Evolutionary conservation across 1,284 basidiomycete species (phyloP).

Genomic region (Flammula alnicola): DNA sequence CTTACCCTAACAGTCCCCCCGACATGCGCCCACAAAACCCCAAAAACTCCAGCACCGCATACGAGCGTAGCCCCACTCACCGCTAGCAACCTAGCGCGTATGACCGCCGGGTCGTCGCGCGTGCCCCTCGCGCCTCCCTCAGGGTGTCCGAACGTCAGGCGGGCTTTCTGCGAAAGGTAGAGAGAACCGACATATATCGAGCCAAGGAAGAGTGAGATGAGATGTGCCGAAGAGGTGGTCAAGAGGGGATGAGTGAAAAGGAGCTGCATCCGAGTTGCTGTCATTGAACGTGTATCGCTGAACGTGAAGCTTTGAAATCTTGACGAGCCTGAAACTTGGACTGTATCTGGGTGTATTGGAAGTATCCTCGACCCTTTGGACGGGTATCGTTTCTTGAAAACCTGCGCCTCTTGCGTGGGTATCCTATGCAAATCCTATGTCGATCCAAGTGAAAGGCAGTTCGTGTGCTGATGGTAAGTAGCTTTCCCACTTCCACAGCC

Average conservation of each 20-base stretch:
- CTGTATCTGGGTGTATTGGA: no score
- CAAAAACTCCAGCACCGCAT: conserved; percentile 51
- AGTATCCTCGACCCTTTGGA: no score
- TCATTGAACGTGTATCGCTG: no score
- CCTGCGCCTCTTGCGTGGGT: no score
- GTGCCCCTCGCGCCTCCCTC: conserved; percentile 11
- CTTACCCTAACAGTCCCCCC: conserved; percentile 36
- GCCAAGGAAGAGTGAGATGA: conserved; percentile 53
- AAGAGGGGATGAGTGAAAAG: conserved; percentile 30
- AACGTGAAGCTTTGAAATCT: no score
- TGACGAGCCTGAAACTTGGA: no score
- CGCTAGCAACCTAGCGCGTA: conserved; percentile 66
- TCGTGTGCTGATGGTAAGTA: no score
- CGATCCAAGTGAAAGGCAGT: no score
- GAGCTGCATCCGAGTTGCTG: no score
- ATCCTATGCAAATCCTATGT: no score
- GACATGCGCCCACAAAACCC: conserved; percentile 38
- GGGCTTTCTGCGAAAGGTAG: conserved; percentile 60
- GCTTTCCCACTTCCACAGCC: no score
- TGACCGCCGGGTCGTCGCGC: conserved; percentile 78
- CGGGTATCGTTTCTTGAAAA: no score
- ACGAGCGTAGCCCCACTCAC: conserved; percentile 60
- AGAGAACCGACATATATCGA: conserved; percentile 66
- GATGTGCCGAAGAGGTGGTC: conserved; percentile 44
- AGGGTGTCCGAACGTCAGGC: conserved; percentile 47